Evolutionary conservation across 2,329 filamentous ascomycete species (phyloP), one percentile per base, ranked within the genome.

Genomic region (Colletotrichum cordylinicola): DNA sequence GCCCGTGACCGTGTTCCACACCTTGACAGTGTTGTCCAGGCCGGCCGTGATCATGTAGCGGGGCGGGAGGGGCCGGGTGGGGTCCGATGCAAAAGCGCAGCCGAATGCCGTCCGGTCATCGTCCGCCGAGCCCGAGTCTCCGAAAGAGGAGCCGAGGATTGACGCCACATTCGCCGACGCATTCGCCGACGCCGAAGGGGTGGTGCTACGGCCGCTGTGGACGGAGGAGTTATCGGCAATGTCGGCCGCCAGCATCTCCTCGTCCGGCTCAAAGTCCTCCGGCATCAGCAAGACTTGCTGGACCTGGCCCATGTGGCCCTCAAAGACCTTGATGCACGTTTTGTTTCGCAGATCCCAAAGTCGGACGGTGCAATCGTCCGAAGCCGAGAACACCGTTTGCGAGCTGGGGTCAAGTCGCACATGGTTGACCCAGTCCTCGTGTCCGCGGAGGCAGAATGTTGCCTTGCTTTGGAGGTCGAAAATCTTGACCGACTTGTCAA

Each of bases 381-480:
- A 98, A 2, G 96, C 96, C 0, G 96, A 98, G 81, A 98, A 94
- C 5, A 98, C 90, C 1, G 96, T 98, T 16, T 95, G 93, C 12
- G 95, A 98, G 2, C 90, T 86, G 0, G 93, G 90, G 83, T 99
- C 96, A 48, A 99, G 91, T 79, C 94, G 94, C 37, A 98, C 96
- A n/a, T 95, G 93, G 85, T 99, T 99, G 80, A 99, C 96, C 95
- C 96, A 98, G 83, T 98, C 96, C 1, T 90, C 92, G 83, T 99
- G 97, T 10, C 96, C 96, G 29, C 93, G 92, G 15, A 99, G 89
- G 67, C 92, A 90, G 79, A 94, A 98, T 0, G 93, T 94, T 69
- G 94, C 93, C 82, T 95, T 95, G 74, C 94, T 95, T 80, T 94
- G 91, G 81, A 98, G 97, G 83, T 98, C 96, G 91, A 96, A 98